These are phyloP conservation scores for Cytospora schulzeri DNA, from an alignment of 2,329 filamentous ascomycete genomes.

Conservation along the genomic window DNA sequence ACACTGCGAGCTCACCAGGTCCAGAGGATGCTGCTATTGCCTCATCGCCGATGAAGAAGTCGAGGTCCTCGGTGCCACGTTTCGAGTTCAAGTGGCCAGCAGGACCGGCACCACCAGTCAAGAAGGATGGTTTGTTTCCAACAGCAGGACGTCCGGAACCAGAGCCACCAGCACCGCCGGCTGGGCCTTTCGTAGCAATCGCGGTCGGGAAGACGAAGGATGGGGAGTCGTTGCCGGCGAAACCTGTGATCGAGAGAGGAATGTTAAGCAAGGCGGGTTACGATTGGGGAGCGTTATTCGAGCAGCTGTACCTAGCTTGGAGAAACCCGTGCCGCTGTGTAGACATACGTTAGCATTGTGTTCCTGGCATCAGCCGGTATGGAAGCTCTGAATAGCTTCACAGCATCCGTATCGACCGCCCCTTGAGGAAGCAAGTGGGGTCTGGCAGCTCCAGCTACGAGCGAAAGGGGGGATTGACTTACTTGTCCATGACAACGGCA, in stretches of 20 bases:
- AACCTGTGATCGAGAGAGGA: constrained; percentile 60
- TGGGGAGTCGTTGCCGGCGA: constrained; percentile 97
- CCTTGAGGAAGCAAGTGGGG: constrained; percentile 29
- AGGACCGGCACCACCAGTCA: constrained; percentile 86
- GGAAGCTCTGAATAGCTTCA: constrained; percentile 25
- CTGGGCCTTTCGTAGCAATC: constrained; percentile 88
- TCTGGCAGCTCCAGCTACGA: constrained; percentile 26
- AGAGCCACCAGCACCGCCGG: constrained; percentile 70
- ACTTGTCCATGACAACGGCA: constrained; percentile 99
- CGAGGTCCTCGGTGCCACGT: constrained; percentile 93
- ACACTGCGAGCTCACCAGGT: constrained; percentile 60
- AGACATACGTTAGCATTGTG: background rate
- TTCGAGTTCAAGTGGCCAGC: constrained; percentile 84
- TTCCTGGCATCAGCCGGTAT: background rate
- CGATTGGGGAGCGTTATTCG: constrained; percentile 11
- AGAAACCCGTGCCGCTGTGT: constrained; percentile 96
- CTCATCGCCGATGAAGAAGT: constrained; percentile 99
- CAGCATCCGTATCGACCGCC: constrained; percentile 28
- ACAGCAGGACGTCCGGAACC: constrained; percentile 88
- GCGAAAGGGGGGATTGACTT: constrained; percentile 53
- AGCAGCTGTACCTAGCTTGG: constrained; percentile 80
- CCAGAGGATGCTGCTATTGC: constrained; percentile 81
- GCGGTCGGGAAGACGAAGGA: constrained; percentile 99
- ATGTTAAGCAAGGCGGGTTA: constrained; percentile 32
- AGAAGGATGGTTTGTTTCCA: constrained; percentile 91